Evolutionary conservation across 139 green algal species (phyloP), one percentile per base, ranked within the genome.

Genomic region (Chlamydomonas asymmetrica): DNA sequence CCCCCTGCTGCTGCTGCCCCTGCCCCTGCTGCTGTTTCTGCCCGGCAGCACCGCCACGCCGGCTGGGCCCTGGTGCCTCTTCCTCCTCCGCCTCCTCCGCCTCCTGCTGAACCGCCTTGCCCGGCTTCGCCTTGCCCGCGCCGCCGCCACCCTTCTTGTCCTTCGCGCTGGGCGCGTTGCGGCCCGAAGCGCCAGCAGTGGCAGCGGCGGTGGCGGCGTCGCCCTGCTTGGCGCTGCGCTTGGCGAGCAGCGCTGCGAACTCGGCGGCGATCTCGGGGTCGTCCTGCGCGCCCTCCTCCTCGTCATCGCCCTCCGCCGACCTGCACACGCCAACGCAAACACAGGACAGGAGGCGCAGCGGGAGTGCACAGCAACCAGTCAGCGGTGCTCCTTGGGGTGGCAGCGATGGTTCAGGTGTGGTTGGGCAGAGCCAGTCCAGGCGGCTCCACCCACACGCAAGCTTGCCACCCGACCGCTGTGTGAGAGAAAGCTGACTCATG

Each of bases 61-160:
- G 52, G 32, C 74, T 63, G 3, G 50, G 31, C 27, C 75, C 71
- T 1, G 70, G 48, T 68, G 34, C 66, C 52, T 67, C 65, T 34
- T 31, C 34, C 39, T 31, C 66, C 52, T 29, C 59, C 63, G 52
- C 72, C 50, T 52, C 41, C 56, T 63, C 52, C 39, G 62, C 34
- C 74, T 66, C 39, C 35, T 49, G 23, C 16, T 71, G 9, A 3
- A 4, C 40, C 22, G 27, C 40, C 74, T 80, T 54, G 32, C 29
- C 75, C 5, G 34, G 32, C 18, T 59, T 54, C 20, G 5, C 38
- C 39, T 18, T 39, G 39, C 59, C 35, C 18, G 27, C n/a, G 59
- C 16, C 35, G 27, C 59, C 23, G 16, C 22, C 31, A 37, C 13
- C 39, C 64, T 18, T 45, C n/a, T 48, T 63, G 34, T 32, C 40